phyloP scores from a whole-genome alignment of 306 rosid genomes.

The Quercus gilva region DNA sequence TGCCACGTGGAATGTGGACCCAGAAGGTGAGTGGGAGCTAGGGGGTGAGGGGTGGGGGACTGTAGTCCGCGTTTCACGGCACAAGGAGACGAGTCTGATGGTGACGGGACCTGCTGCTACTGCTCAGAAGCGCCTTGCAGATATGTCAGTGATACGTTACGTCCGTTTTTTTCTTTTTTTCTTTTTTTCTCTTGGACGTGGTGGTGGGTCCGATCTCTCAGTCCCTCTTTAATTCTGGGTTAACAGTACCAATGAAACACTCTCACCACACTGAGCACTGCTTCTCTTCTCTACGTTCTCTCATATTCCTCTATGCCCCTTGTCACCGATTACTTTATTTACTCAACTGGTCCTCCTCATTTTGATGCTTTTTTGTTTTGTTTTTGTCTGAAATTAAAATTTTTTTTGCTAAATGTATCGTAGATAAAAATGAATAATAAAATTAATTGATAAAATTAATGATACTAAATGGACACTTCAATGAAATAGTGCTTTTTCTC shows the following conservation, averaged over 20 bases:
- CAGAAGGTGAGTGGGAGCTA: background rate
- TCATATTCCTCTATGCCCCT: background rate
- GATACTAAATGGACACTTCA: accelerated
- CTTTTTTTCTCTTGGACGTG: background rate
- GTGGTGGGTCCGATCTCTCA: background rate
- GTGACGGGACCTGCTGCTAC: conserved; percentile 35
- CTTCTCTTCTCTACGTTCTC: too few species aligned
- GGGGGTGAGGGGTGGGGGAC: conserved; percentile 5
- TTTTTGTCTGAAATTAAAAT: too few species aligned
- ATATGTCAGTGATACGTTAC: conserved; percentile 45
- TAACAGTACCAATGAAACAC: background rate
- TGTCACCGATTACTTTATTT: background rate
- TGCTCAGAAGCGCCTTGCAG: background rate
- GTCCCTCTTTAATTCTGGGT: background rate
- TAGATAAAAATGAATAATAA: accelerated
- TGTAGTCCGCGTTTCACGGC: conserved; percentile 56
- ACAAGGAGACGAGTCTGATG: conserved; percentile 42
- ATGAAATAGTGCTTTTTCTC: too few species aligned
- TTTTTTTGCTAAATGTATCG: too few species aligned
- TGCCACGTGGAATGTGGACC: background rate
- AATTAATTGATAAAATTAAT: too few species aligned
- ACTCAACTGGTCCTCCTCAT: background rate
- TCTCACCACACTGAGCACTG: background rate
- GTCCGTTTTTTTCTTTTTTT: conserved; percentile 14
- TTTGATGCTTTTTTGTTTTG: too few species aligned